Conservation (phyloP, 805 yeast genomes). For the Danielozyma ontarioensis region DNA sequence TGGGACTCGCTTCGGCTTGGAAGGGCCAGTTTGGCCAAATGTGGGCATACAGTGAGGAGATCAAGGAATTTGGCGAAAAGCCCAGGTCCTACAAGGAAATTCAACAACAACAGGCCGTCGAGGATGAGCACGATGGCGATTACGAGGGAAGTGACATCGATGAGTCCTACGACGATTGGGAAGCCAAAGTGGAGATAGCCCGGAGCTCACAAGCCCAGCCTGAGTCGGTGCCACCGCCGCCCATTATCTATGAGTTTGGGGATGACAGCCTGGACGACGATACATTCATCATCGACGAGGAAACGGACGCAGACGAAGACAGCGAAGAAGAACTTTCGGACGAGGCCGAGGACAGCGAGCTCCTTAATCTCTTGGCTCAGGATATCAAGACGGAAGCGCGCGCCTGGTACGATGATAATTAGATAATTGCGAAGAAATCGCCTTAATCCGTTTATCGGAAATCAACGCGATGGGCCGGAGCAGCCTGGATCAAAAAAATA, state of each 20-base stretch:
- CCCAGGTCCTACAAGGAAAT: conserved; percentile 1
- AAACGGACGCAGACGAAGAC: conserved; percentile 7
- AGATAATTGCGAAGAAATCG: too few relatives aligned
- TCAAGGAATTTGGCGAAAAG: conserved; percentile 10
- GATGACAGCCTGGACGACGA: conserved; percentile 1
- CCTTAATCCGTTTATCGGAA: too few relatives aligned
- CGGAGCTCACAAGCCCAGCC: conserved; percentile 6
- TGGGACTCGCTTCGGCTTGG: conserved; percentile 25
- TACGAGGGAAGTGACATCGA: conserved; percentile 6
- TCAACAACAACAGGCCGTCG: conserved; percentile 9
- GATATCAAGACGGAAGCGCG: conserved; percentile 4
- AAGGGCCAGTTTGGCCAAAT: conserved; percentile 38
- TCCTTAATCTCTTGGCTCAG: conserved; percentile 2
- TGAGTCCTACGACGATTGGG: conserved; percentile 17
- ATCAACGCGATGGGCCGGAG: too few relatives aligned
- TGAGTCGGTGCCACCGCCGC: conserved; percentile 8
- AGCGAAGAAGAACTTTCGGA: conserved; percentile 13
- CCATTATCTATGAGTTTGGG: conserved; percentile 6
- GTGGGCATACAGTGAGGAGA: conserved; percentile 33
- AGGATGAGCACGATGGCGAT: conserved; percentile 9
- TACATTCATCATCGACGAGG: not conserved
- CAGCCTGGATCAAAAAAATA: too few relatives aligned
- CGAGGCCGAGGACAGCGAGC: conserved; percentile 4
- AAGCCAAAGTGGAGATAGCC: conserved; percentile 12
- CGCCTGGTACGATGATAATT: conserved; percentile 9